These are phyloP conservation scores for Phytopythium mirpurense DNA, from an alignment of 352 stramenopile genomes.

Conservation along the genomic window DNA sequence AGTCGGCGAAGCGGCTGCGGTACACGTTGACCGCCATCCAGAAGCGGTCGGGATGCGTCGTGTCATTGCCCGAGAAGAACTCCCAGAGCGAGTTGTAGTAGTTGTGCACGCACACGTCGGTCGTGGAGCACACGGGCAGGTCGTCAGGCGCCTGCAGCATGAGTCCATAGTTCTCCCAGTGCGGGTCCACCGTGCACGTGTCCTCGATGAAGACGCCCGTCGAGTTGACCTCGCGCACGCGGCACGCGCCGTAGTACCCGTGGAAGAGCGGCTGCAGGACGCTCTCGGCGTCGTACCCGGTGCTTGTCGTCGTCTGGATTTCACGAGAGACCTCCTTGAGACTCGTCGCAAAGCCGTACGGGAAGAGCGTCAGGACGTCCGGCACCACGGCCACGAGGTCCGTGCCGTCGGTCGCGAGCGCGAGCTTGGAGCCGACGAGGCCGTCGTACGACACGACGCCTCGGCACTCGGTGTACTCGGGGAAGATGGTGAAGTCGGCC, in stretches of 20 bases:
- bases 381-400: constrained; percentile 19
- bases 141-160: constrained; percentile 26
- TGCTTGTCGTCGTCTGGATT: constrained; percentile 7
- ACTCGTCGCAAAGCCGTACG: constrained; percentile 19
- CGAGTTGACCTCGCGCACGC: constrained; percentile 9
- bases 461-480: constrained; percentile 23
- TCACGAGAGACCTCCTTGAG: constrained; percentile 9
- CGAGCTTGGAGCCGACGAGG: constrained; percentile 15
- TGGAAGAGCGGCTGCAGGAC: constrained; percentile 13
- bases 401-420: constrained; percentile 13
- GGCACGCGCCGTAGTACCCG: constrained; percentile 12
- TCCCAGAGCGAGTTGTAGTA: constrained; percentile 11
- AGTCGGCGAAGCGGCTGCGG: neutral
- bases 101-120: constrained; percentile 13
- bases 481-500: constrained; percentile 22
- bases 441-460: constrained; percentile 10
- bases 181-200: neutral
- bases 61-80: constrained; percentile 2
- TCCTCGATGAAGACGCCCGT: constrained; percentile 9
- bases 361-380: constrained; percentile 17
- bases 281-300: constrained; percentile 5
- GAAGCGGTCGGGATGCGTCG: constrained; percentile 6
- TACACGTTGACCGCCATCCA: constrained; percentile 9
- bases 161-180: constrained; percentile 20
- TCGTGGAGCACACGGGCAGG: constrained; percentile 18